A percentile compares a stretch with the other conserved stretches of the same genome.
phyloP scores from a whole-genome alignment of 164 flowering plant species.

The Vitis rupestris region DNA sequence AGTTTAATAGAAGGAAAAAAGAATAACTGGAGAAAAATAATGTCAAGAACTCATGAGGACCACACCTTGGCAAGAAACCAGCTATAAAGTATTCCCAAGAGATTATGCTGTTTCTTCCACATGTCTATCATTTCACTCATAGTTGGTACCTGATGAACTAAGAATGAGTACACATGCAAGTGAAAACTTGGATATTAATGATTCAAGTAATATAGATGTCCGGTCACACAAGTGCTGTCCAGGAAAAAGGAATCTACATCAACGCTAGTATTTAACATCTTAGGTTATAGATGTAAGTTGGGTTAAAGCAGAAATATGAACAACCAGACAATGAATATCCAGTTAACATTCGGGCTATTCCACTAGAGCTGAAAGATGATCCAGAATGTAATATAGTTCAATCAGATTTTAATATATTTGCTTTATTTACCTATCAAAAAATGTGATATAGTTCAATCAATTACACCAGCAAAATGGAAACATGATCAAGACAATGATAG shows the following conservation, averaged over 20 bases:
- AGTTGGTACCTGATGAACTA: conserved; percentile 70
- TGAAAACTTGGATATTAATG: neutral
- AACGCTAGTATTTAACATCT: too few relatives aligned
- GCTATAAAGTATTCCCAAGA: conserved; percentile 77
- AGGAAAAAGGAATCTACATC: neutral
- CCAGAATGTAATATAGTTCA: neutral
- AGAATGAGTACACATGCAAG: conserved; percentile 6
- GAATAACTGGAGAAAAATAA: neutral
- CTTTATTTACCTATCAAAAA: neutral
- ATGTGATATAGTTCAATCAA: neutral
- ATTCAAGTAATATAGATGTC: neutral
- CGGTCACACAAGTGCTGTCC: too few relatives aligned
- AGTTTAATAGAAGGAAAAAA: too few relatives aligned
- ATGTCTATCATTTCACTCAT: conserved; percentile 78
- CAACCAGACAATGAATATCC: neutral
- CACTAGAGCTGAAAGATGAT: neutral
- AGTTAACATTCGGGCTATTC: neutral
- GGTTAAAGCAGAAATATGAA: too few relatives aligned
- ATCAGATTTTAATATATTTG: neutral
- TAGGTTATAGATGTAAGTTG: too few relatives aligned
- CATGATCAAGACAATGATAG: neutral
- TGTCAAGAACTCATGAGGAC: neutral
- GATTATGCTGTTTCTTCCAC: conserved; percentile 78
- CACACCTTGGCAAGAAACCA: conserved; percentile 97
- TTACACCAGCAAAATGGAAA: neutral